Conservation (phyloP, 1,139 yeast genomes). For the Arxiozyma slooffiae region DNA sequence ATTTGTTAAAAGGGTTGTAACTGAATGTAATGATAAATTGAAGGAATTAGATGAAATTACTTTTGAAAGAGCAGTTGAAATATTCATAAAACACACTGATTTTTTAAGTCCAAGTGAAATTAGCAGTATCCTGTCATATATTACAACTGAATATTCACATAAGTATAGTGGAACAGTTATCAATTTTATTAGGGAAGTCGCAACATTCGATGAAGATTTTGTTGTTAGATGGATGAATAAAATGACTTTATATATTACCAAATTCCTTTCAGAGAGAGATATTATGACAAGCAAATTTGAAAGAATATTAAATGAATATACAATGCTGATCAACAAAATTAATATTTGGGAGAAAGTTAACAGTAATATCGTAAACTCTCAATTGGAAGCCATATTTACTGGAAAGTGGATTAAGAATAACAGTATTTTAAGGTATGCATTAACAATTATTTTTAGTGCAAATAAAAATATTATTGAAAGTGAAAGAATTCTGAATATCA, state of each 20-base stretch:
- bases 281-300: slow-evolving; percentile 21
- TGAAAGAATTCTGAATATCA: slow-evolving; percentile 53
- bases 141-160: slow-evolving; percentile 20
- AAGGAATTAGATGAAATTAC: slow-evolving; percentile 2
- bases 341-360: slow-evolving; percentile 43
- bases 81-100: slow-evolving; percentile 5
- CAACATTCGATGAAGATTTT: slow-evolving; percentile 11
- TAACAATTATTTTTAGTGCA: slow-evolving; percentile 34
- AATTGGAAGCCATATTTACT: slow-evolving; percentile 53
- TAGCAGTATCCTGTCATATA: slow-evolving; percentile 15
- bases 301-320: slow-evolving; percentile 22
- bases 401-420: slow-evolving; percentile 41
- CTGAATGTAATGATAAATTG: background rate
- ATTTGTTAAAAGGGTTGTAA: slow-evolving; percentile 2
- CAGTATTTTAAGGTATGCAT: slow-evolving; percentile 38
- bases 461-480: slow-evolving; percentile 36
- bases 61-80: slow-evolving; percentile 7
- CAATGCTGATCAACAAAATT: slow-evolving; percentile 19
- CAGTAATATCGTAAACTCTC: slow-evolving; percentile 46
- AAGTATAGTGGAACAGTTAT: slow-evolving; percentile 29
- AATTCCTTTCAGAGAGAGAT: slow-evolving; percentile 46
- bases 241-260: slow-evolving; percentile 50
- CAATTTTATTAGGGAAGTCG: slow-evolving; percentile 16
- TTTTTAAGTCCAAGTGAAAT: slow-evolving; percentile 18
- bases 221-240: slow-evolving; percentile 34